Percentiles rank a stretch among this genome's conserved stretches.
phyloP scores from a whole-genome alignment of 768 basidiomycete species.

The Mycena floridula region DNA sequence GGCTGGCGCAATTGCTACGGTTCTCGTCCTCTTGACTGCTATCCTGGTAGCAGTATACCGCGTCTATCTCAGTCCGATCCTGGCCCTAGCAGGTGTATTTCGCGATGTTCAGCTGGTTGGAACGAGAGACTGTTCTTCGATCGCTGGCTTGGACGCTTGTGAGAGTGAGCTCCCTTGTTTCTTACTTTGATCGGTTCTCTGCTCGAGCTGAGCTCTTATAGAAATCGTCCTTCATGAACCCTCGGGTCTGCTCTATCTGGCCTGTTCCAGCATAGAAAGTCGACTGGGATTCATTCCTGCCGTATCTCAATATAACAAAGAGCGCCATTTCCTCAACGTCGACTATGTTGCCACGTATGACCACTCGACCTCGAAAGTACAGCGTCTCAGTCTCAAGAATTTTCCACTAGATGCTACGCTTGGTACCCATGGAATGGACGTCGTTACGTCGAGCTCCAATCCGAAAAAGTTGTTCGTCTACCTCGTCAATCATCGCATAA shows the following conservation, averaged over 20 bases:
- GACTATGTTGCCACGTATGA: slow-evolving; percentile 63
- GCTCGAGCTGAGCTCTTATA: slow-evolving; percentile 23
- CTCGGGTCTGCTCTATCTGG: slow-evolving; percentile 52
- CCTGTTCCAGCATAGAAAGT: slow-evolving; percentile 48
- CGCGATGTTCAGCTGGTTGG: slow-evolving; percentile 39
- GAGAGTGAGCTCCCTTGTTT: slow-evolving; percentile 44
- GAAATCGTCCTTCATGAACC: slow-evolving; percentile 56
- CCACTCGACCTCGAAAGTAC: slow-evolving; percentile 36
- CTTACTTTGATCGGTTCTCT: slow-evolving; percentile 18
- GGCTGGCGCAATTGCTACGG: slow-evolving; percentile 16
- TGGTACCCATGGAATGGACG: slow-evolving; percentile 63
- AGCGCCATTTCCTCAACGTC: slow-evolving; percentile 29
- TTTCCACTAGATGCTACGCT: slow-evolving; percentile 36
- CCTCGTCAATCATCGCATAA: slow-evolving; percentile 62
- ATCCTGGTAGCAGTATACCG: slow-evolving; percentile 40
- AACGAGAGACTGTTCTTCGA: slow-evolving; percentile 39
- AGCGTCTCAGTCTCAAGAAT: slow-evolving; percentile 35
- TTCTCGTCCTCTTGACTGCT: slow-evolving; percentile 29
- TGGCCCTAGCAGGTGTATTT: slow-evolving; percentile 36
- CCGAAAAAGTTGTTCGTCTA: slow-evolving; percentile 54
- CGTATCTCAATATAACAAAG: slow-evolving; percentile 22
- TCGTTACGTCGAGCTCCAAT: slow-evolving; percentile 46
- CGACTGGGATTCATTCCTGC: slow-evolving; percentile 51
- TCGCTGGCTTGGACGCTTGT: slow-evolving; percentile 57
- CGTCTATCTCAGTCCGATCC: slow-evolving; percentile 38